Conservation (phyloP, 495 filamentous ascomycete genomes). For the Trichoderma orchidacearum region DNA sequence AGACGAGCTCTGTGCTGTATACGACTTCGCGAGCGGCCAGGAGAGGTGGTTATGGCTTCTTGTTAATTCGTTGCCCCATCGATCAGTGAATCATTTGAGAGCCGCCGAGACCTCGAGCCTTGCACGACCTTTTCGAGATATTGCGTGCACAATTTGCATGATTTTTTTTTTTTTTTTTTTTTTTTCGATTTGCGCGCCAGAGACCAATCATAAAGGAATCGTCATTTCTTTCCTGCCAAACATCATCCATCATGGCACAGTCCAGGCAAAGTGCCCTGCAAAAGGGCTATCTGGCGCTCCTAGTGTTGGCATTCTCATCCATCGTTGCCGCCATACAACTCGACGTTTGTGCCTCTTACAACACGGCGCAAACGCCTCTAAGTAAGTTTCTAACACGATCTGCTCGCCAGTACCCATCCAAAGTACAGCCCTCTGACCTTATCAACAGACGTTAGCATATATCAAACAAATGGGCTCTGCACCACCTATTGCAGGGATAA, state of each 20-base stretch:
- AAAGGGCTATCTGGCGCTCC: not conserved
- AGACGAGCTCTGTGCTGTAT: not conserved
- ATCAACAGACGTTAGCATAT: slow-evolving; percentile 22
- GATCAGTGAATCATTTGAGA: too few relatives aligned
- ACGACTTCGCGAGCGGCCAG: not conserved
- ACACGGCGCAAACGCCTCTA: slow-evolving; percentile 19
- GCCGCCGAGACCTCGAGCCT: too few relatives aligned
- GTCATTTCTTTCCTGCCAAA: not conserved
- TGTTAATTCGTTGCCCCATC: too few relatives aligned
- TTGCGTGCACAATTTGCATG: not conserved
- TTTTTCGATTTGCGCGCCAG: not conserved
- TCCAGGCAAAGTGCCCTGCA: not conserved
- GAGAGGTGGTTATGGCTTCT: not conserved
- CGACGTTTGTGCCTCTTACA: slow-evolving; percentile 25
- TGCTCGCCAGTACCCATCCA: not conserved
- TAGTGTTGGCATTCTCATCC: slow-evolving; percentile 10
- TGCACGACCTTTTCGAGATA: not conserved
- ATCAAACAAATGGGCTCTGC: slow-evolving; percentile 32
- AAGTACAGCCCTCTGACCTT: not conserved
- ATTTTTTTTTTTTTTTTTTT: too few relatives aligned
- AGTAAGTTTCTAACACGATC: slow-evolving; percentile 13
- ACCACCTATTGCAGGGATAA: slow-evolving; percentile 17
- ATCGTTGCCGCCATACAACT: slow-evolving; percentile 11
- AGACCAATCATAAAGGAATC: not conserved
- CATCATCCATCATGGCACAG: not conserved